These are phyloP conservation scores for Austroboletus eburneus DNA, from an alignment of 768 basidiomycete genomes.

Conservation along the genomic window DNA sequence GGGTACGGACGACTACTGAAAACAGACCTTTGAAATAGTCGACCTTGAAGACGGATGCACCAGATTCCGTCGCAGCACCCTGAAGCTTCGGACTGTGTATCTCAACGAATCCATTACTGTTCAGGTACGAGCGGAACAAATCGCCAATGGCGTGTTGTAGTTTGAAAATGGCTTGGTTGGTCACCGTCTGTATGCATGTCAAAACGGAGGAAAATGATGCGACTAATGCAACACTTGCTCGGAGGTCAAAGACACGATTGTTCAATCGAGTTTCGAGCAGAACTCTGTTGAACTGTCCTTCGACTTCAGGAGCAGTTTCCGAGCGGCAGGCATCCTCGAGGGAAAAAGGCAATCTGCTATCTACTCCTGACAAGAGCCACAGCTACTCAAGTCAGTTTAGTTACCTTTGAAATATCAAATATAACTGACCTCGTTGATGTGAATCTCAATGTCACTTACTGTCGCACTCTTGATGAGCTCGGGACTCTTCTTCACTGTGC, in stretches of 20 bases:
- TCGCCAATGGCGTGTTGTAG: slow-evolving; percentile 86
- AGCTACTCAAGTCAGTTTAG: slow-evolving; percentile 45
- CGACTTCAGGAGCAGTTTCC: slow-evolving; percentile 63
- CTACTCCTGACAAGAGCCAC: slow-evolving; percentile 74
- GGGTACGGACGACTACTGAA: background rate
- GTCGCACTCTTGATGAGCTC: slow-evolving; percentile 91
- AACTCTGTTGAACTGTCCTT: slow-evolving; percentile 71
- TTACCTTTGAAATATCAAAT: background rate
- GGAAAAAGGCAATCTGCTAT: slow-evolving; percentile 81
- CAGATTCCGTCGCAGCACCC: slow-evolving; percentile 94
- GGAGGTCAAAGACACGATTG: slow-evolving; percentile 89
- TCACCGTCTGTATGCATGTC: slow-evolving; percentile 61
- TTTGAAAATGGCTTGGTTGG: slow-evolving; percentile 94
- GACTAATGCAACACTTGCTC: slow-evolving; percentile 47
- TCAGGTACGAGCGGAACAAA: slow-evolving; percentile 81
- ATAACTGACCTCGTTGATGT: slow-evolving; percentile 65
- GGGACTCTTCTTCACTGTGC: slow-evolving; percentile 69
- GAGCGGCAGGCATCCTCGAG: slow-evolving; percentile 89
- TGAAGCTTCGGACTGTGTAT: slow-evolving; percentile 98
- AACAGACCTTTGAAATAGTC: slow-evolving; percentile 87
- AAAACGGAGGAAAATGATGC: background rate
- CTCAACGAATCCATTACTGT: slow-evolving; percentile 75
- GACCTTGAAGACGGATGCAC: slow-evolving; percentile 97
- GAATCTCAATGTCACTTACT: slow-evolving; percentile 83
- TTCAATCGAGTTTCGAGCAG: slow-evolving; percentile 92